Evolutionary conservation across 129 eudicot genomes (phyloP), one percentile per base, ranked within the genome.

Genomic region (Lactuca sativa): DNA sequence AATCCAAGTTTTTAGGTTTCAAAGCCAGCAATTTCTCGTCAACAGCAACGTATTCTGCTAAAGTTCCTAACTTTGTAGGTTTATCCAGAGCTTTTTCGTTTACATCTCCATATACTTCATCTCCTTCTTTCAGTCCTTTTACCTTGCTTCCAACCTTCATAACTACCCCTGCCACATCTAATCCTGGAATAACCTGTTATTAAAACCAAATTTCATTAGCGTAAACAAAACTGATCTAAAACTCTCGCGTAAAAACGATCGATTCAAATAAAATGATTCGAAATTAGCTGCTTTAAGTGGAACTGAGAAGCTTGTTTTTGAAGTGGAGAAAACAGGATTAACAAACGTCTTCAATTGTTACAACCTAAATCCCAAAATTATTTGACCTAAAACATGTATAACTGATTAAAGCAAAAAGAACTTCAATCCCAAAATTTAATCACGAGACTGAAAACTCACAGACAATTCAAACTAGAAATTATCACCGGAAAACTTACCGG

Each of bases 71-170:
- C 63, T 86, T 90, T 68, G 82, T 84, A 30, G 96, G 91, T 17
- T 85, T 86, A 0, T 77, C 82, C 5, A 85, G 16, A 11, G 92
- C 92, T 7, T 85, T 81, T 84, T 89, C 88, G 21, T 67, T 62
- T 15, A 92, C 57, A 58, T 92, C 79, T 31, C 95, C 96, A 47
- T 92, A 92, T 4, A 92, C 95, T 74, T 92, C 92, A 48, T 92
- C 96, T 72, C 98, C 98, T 74, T 78, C 98, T 58, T 92, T 92
- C 25, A 92, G 74, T 36, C 67, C 74, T 80, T 75, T 92, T 63
- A 92, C 96, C 78, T 84, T 57, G 73, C 90, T 86, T 10, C 96
- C 98, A 48, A 89, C 92, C 72, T 89, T 92, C 7, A 92, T 96
- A 72, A 92, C 91, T 67, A 89, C 81, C 5, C 96, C 98, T 30